phyloP scores from a whole-genome alignment of 495 filamentous ascomycete genomes.

The Neurospora sp. region DNA sequence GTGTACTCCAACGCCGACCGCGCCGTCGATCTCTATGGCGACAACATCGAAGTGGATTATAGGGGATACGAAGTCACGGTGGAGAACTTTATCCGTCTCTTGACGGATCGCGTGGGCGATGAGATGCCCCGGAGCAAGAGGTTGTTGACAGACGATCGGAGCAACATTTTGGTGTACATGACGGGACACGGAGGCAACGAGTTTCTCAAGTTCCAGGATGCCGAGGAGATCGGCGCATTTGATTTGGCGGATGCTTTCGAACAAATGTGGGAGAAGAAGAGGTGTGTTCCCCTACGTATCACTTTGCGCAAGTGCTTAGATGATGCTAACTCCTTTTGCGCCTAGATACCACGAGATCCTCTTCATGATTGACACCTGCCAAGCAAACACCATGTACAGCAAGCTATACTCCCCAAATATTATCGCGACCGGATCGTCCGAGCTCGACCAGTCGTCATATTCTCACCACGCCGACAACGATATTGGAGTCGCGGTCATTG shows the following conservation, averaged over 20 bases:
- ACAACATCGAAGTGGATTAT: slow-evolving; percentile 99
- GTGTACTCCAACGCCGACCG: slow-evolving; percentile 98
- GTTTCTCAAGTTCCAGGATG: slow-evolving; percentile 97
- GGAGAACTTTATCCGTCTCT: slow-evolving; percentile 91
- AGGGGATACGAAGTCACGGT: slow-evolving; percentile 97
- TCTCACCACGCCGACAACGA: slow-evolving; percentile 97
- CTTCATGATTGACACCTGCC: slow-evolving; percentile 99
- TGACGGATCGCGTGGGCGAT: slow-evolving; percentile 86
- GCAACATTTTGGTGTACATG: slow-evolving; percentile 98
- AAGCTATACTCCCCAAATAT: slow-evolving; percentile 97
- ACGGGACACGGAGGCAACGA: slow-evolving; percentile 98
- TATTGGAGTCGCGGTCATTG: slow-evolving; percentile 92
- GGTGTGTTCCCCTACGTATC: slow-evolving; percentile 36
- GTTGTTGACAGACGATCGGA: slow-evolving; percentile 81
- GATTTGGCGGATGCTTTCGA: slow-evolving; percentile 96
- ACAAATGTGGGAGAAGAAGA: slow-evolving; percentile 99
- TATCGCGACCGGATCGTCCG: slow-evolving; percentile 86
- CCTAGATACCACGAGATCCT: slow-evolving; percentile 79
- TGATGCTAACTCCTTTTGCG: neutral
- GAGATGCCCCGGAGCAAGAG: slow-evolving; percentile 92
- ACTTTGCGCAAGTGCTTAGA: neutral
- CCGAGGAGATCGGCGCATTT: slow-evolving; percentile 93
- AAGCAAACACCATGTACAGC: slow-evolving; percentile 98
- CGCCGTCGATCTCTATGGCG: slow-evolving; percentile 89
- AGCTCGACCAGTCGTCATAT: slow-evolving; percentile 89